Evolutionary conservation across 1,139 yeast species (phyloP), one percentile per base, ranked within the genome.

Genomic region (Trichomonascaceae sp.): DNA sequence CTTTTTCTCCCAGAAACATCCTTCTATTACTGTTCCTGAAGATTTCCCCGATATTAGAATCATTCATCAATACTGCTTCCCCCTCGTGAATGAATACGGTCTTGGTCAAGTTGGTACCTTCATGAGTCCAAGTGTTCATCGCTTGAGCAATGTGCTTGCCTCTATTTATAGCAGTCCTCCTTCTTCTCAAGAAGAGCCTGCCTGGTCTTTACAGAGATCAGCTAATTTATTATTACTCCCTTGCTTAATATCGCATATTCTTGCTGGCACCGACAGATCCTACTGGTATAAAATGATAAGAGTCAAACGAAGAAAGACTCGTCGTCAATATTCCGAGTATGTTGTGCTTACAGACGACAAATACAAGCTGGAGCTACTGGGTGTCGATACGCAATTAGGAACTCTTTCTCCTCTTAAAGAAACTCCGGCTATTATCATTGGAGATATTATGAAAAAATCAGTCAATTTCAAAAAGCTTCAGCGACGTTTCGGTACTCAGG

Each of bases 41-140:
- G 51, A 50, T 4, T 64, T 64, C 54, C 68, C 68, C 1, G 46
- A 55, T 15, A 30, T 48, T 10, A 55, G 53, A 32, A 47, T 57
- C 24, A 45, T 58, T 32, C 49, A 53, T 15, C 55, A 53, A 39
- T 61, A 61, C 47, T 50, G 60, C 20, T 55, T 53, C 27, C 65
- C 65, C 2, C 32, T 53, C 4, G 55, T 57, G 27, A 39, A 19
- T 41, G 50, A 48, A 20, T 48, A 48, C 36, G 41, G 45, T 13
- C 30, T 18, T 5, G 50, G 50, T 1, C 30, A n/a, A 3, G 43
- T 48, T 10, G 9, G 5, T 5, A 12, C 19, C 12, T 41, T 48
- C n/a, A 17, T 39, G 24, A 24, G 15, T 12, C 50, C 50, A 3
- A 41, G 30, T 7, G 13, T 46, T 17, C 27, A 32, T 24, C 36